Evolutionary conservation across 2,329 filamentous ascomycete genomes (phyloP).

Genomic region (Colletotrichum sp.): DNA sequence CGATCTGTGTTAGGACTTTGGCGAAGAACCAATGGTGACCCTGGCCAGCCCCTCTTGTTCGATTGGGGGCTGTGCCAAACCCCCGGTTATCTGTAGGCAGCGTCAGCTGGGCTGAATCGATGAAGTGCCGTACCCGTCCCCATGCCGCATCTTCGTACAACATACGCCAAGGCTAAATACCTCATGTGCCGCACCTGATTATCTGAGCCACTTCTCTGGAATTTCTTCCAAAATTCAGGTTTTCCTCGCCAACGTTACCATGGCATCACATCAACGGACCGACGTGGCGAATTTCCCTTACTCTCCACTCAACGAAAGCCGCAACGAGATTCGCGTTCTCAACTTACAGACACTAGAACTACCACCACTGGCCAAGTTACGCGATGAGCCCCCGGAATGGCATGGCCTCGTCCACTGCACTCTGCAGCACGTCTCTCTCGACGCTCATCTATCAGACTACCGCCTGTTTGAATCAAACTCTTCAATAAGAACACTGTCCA

Average conservation of each 20-base stretch:
- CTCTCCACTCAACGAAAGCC: neutral
- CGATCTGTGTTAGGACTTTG: neutral
- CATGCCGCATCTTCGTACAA: neutral
- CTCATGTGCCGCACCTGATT: neutral
- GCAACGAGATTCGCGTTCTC: slow-evolving; percentile 9
- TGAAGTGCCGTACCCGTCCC: neutral
- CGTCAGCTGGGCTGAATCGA: neutral
- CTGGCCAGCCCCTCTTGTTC: neutral
- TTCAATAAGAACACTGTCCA: neutral
- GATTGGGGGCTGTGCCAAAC: neutral
- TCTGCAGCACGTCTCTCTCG: neutral
- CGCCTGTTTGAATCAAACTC: neutral
- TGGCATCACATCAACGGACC: neutral
- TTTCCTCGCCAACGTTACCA: neutral
- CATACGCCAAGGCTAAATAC: neutral
- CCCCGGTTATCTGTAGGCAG: neutral
- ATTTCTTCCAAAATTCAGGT: neutral
- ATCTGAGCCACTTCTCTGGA: neutral
- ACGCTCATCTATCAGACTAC: slow-evolving; percentile 2
- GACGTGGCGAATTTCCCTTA: neutral
- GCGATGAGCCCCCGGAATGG: slow-evolving; percentile 7
- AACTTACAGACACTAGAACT: slow-evolving; percentile 1
- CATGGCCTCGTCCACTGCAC: slow-evolving; percentile 10
- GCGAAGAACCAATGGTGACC: neutral
- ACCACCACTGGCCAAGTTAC: neutral